Base-by-base conservation (phyloP, 2,329 filamentous ascomycete species). In the Fusarium sp. region DNA sequence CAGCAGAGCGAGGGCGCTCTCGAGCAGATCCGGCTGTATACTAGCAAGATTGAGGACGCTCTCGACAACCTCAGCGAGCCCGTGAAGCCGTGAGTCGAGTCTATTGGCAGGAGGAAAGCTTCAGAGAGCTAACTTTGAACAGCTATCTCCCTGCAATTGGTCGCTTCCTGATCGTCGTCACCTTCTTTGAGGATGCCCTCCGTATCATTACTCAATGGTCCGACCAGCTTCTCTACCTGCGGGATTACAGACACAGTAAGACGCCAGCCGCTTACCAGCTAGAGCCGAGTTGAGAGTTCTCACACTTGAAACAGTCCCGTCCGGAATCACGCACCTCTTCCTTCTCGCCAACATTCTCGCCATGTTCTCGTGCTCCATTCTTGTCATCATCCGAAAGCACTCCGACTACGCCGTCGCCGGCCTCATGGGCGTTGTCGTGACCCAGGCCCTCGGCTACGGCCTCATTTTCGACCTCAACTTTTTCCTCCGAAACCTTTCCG, bases 401-500 rank as follows among this genome's bases (percentile, higher is more conserved):
- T 97, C 95, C 76, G 96, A 97, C 85, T 96, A 95, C 84, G 97
- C 96, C 69, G 97, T 98, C 69, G 91, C 87, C 71, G 97, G 96
- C 72, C 93, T 99, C 74, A 93, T 98, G 83, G 93, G 88, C 63
- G 97, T 99, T 63, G 96, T 99, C 62, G 85, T 99, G 72, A 93
- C 95, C 37, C 97, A 99, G 86, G 97, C 96, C 22, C 90, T 99
- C 65, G 97, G 97, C 79, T 99, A 99, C 83, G 97, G 97, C 69
- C 90, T 99, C 73, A 98, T 99, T 84, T 98, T 99, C 84, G 97
- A 99, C 85, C 91, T 98, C 82, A 99, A 98, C 91, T 99, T 99
- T 89, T 99, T 99, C 92, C 93, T 99, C 75, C 95, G 97, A 86
- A 99, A 99, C 83, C 89, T 99, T 72, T 98, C 95, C 76, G 97